phyloP scores from a whole-genome alignment of 495 filamentous ascomycete species.

The Penicillium fimorum region DNA sequence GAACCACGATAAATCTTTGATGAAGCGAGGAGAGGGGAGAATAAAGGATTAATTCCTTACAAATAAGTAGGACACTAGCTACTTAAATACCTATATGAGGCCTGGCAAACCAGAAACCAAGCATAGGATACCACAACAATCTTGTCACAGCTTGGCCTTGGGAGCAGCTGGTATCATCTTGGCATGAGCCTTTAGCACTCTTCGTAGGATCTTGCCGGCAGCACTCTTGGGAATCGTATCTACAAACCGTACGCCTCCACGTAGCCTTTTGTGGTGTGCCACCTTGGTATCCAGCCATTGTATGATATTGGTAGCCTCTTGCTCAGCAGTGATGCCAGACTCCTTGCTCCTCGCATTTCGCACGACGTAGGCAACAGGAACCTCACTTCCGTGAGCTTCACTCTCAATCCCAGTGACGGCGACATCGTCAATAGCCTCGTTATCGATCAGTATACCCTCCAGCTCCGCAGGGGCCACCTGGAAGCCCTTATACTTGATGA shows the following conservation, averaged over 20 bases:
- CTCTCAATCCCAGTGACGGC: conserved; percentile 82
- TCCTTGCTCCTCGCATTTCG: conserved; percentile 49
- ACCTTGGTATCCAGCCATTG: conserved; percentile 63
- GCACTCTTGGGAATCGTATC: conserved; percentile 81
- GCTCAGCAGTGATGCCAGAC: conserved; percentile 48
- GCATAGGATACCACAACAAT: no score
- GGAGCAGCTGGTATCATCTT: conserved; percentile 40
- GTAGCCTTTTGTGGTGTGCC: conserved; percentile 70
- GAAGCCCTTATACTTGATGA: conserved; percentile 89
- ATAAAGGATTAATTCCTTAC: no score
- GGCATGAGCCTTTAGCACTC: conserved; percentile 58
- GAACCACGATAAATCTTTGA: no score
- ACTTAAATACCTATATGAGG: no score
- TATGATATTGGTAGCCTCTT: conserved; percentile 60
- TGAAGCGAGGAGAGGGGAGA: no score
- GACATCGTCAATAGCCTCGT: conserved; percentile 73
- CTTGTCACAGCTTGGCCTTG: conserved; percentile 45
- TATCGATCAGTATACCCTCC: conserved; percentile 69
- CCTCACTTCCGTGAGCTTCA: conserved; percentile 67
- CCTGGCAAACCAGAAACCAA: no score
- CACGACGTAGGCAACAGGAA: conserved; percentile 81
- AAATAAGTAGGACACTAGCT: no score
- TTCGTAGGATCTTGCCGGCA: conserved; percentile 83
- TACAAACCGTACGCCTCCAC: conserved; percentile 80
- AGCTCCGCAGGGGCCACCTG: conserved; percentile 86